These are phyloP conservation scores for Scedosporium minutisporum DNA, from an alignment of 2,329 filamentous ascomycete genomes.

Conservation along the genomic window DNA sequence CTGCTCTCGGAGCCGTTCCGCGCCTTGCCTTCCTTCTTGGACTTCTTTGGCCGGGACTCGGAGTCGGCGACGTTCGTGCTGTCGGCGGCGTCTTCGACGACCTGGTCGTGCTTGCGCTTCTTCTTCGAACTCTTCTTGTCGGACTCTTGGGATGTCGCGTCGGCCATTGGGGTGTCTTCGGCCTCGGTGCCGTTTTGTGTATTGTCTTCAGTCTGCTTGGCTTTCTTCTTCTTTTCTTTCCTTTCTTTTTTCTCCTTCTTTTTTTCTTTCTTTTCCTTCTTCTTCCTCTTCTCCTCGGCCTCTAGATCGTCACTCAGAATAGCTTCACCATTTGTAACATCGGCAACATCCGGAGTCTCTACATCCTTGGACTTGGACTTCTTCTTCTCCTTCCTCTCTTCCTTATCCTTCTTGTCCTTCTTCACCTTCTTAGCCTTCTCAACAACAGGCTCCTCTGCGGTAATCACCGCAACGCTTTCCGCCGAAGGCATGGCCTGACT, in stretches of 20 bases:
- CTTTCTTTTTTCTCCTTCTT: constrained; percentile 22
- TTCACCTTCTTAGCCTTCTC: neutral
- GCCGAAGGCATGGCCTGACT: neutral
- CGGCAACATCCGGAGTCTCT: constrained; percentile 21
- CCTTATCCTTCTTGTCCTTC: neutral
- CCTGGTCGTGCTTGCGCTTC: constrained; percentile 13
- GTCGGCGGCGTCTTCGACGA: constrained; percentile 10
- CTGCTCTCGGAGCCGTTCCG: constrained; percentile 7
- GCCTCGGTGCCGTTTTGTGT: constrained; percentile 13
- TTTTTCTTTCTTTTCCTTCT: constrained; percentile 19
- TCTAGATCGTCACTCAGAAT: constrained; percentile 11
- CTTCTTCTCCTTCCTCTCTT: constrained; percentile 13
- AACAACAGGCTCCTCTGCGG: constrained; percentile 9
- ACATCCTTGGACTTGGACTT: constrained; percentile 32
- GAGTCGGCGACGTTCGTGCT: constrained; percentile 22
- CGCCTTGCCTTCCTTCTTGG: constrained; percentile 17
- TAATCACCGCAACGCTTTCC: neutral
- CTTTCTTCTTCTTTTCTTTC: constrained; percentile 24
- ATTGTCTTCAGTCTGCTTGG: constrained; percentile 22
- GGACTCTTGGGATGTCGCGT: neutral
- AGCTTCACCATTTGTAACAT: constrained; percentile 10
- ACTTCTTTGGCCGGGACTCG: constrained; percentile 18
- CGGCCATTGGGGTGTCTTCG: constrained; percentile 19
- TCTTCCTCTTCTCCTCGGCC: constrained; percentile 18
- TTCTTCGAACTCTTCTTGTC: constrained; percentile 18